Conservation (phyloP, 345 rosid species). For the Punica granatum region DNA sequence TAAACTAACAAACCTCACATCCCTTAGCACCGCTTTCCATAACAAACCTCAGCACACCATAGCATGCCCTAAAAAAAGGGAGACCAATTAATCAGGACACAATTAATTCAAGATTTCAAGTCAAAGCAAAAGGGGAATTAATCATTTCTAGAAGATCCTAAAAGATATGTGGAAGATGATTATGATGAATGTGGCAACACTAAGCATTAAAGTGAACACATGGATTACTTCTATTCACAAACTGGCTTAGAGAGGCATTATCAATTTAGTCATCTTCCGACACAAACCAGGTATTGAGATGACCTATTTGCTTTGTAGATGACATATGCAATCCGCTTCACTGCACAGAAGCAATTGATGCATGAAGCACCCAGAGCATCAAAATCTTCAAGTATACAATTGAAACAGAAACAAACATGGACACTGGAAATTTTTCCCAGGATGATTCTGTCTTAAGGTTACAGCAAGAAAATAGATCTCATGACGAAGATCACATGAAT, state of each 20-base stretch:
- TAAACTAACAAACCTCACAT: slow-evolving; percentile 50
- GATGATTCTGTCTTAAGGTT: slow-evolving; percentile 17
- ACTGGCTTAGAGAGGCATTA: neutral
- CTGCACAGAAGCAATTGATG: neutral
- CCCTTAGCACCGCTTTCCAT: slow-evolving; percentile 96
- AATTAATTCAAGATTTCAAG: neutral
- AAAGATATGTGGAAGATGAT: neutral
- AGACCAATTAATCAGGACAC: too few relatives aligned
- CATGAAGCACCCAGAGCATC: too few relatives aligned
- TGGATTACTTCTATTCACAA: neutral
- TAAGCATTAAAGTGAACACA: neutral
- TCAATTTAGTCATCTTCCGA: slow-evolving; percentile 33
- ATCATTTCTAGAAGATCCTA: neutral
- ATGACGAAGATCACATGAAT: slow-evolving; percentile 16
- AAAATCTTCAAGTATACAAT: too few relatives aligned
- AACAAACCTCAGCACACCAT: slow-evolving; percentile 73
- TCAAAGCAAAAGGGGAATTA: neutral
- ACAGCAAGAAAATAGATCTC: slow-evolving; percentile 19
- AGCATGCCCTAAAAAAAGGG: slow-evolving; percentile 60
- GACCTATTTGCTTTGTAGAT: slow-evolving; percentile 27
- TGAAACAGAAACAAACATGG: neutral
- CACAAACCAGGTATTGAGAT: slow-evolving; percentile 13
- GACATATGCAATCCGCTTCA: slow-evolving; percentile 6
- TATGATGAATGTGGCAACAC: neutral
- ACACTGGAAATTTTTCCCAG: neutral